Evolutionary conservation across 176 grass and related monocot genomes (phyloP).

Genomic region (Oryza longistaminata): DNA sequence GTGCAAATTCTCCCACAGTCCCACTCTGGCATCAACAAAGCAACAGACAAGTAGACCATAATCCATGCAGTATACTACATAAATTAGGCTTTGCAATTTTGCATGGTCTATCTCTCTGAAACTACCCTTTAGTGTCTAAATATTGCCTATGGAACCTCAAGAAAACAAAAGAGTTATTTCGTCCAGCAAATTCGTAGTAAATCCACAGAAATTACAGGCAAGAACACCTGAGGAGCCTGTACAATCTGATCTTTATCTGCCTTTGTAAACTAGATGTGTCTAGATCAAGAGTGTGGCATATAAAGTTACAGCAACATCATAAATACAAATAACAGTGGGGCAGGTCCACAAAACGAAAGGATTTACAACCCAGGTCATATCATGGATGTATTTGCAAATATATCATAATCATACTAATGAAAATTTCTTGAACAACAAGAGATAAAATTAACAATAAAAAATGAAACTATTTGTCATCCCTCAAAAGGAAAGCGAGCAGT

Average conservation of each 20-base stretch:
- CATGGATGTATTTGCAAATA: not conserved
- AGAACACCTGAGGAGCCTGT: not conserved
- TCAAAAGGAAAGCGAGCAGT: not conserved
- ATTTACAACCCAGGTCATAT: not conserved
- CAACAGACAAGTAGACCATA: not conserved
- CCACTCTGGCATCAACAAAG: constrained; percentile 2
- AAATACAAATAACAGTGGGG: not conserved
- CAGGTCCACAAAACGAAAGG: not conserved
- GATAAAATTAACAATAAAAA: not conserved
- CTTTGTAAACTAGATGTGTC: not conserved
- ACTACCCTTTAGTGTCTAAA: not conserved
- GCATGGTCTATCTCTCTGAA: not conserved
- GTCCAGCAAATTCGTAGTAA: not conserved
- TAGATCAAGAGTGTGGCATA: not conserved
- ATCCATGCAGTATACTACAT: not conserved
- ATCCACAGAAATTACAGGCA: not conserved
- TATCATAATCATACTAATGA: not conserved
- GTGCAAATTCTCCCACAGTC: not conserved
- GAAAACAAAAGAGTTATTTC: not conserved
- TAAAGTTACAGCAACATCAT: constrained; percentile 20
- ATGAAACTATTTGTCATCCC: not conserved
- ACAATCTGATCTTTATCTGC: not conserved
- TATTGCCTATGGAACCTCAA: not conserved
- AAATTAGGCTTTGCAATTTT: constrained; percentile 15
- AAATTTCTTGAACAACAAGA: not conserved